Percentiles rank a stretch among this genome's conserved stretches.
These are phyloP conservation scores for Pilaira anomala DNA, from an alignment of 192 early-diverging fungal genomes.

Conservation along the genomic window DNA sequence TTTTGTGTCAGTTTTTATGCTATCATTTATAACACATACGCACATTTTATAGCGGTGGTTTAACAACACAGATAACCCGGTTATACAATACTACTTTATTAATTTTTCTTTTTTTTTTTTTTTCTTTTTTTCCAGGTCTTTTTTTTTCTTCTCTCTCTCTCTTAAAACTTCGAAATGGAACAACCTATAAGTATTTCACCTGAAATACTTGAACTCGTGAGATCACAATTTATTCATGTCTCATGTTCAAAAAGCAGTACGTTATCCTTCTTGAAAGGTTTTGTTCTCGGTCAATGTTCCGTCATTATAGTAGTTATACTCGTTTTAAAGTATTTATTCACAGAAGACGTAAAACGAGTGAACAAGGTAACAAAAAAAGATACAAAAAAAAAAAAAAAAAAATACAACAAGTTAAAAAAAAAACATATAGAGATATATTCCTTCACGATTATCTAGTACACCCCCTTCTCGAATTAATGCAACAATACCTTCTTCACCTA, in stretches of 20 bases:
- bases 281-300: conserved; percentile 48
- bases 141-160: too few relatives aligned
- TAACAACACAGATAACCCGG: too few relatives aligned
- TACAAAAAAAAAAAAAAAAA: neutral
- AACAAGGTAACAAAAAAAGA: conserved; percentile 29
- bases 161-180: too few relatives aligned
- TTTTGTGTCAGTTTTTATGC: too few relatives aligned
- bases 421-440: conserved; percentile 37
- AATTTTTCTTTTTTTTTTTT: too few relatives aligned
- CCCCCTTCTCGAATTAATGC: conserved; percentile 44
- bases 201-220: too few relatives aligned
- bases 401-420: neutral
- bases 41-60: too few relatives aligned
- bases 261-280: conserved; percentile 48
- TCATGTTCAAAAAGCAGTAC: conserved; percentile 2
- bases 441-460: conserved; percentile 39
- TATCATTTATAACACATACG: too few relatives aligned
- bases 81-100: too few relatives aligned
- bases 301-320: conserved; percentile 48
- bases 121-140: too few relatives aligned
- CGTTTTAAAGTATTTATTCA: conserved; percentile 48
- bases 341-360: conserved; percentile 44
- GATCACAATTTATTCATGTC: too few relatives aligned
- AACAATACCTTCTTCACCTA: conserved; percentile 49
- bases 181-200: too few relatives aligned